Evolutionary conservation across 140 eudicot genomes (phyloP).

Genomic region (Flaveria floridana): DNA sequence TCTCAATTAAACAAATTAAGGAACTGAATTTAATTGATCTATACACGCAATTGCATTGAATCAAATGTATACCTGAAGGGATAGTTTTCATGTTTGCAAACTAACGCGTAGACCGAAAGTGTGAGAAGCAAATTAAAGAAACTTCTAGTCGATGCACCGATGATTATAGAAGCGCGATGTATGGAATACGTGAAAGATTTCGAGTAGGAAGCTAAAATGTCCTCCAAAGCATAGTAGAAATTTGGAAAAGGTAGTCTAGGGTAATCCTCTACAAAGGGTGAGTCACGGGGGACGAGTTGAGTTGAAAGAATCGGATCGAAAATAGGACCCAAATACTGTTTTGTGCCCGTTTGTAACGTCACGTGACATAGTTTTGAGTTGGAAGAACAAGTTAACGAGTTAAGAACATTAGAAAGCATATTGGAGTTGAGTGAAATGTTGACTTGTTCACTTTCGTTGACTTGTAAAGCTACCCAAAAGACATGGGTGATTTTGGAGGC

Average conservation of each 20-base stretch:
- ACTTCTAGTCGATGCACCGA: conserved; percentile 31
- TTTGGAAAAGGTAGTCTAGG: conserved; percentile 27
- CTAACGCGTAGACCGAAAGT: conserved; percentile 25
- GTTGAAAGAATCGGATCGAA: not conserved
- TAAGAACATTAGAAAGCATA: not conserved
- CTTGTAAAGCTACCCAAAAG: conserved; percentile 34
- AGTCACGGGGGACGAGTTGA: conserved; percentile 27
- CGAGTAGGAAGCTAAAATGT: conserved; percentile 23
- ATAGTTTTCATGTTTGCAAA: conserved; percentile 13
- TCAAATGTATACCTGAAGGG: conserved; percentile 25
- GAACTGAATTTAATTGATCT: no score
- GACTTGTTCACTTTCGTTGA: conserved; percentile 8
- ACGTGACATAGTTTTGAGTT: conserved; percentile 20
- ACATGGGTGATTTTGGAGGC: conserved; percentile 31
- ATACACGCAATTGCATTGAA: not conserved
- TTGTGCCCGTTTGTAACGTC: conserved; percentile 36
- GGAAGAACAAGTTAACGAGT: conserved; percentile 1
- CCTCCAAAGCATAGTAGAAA: conserved; percentile 34
- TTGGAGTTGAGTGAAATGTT: conserved; percentile 14
- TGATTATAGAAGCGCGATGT: conserved; percentile 32
- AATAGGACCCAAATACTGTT: conserved; percentile 29
- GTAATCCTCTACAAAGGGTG: conserved; percentile 31
- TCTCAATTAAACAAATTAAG: no score
- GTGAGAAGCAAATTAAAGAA: conserved; percentile 8
- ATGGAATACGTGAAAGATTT: conserved; percentile 28